Evolutionary conservation across 2,329 filamentous ascomycete genomes (phyloP), one percentile per base, ranked within the genome.

Genomic region (Sporothrix curviconia): DNA sequence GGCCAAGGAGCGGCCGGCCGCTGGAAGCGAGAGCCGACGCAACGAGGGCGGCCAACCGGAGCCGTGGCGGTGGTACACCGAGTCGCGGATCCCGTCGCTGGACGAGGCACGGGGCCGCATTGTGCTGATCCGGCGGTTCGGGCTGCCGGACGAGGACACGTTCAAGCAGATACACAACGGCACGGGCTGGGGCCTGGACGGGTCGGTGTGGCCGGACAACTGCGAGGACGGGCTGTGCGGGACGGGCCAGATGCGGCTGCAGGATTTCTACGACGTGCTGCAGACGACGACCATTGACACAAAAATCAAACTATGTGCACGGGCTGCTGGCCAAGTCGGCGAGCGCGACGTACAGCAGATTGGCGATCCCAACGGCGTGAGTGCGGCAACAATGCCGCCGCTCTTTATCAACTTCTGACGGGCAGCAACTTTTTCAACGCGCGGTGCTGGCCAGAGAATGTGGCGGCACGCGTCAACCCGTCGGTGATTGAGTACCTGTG

Each of bases 371-470:
- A 17, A 40, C 25, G 39, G 30, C 1, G 54, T 32, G 3, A 19
- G 14, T 1, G 15, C 28, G 9, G 56, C 59, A 3, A 61, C 64
- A 5, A 63, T 66, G 28, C 76, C 76, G 15, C 90, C 90, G 1
- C 80, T 96, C 64, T 95, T 88, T 66, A 76, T 97, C 71, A 99
- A 97, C 71, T 97, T 96, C 71, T 96, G 61, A 90, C 81, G 64
- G 94, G 87, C 1, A 92, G 87, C 70, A 96, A 96, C 74, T 97
- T 97, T 76, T 97, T 92, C 85, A 92, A 90, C 63, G 78, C 86
- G 1, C 84, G 83, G 56, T 96, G 91, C 71, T 99, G 94, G 94
- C 94, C 94, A 0, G 92, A 96, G 71, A 86, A 83, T 67, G 90
- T 99, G 69, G 92, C 94, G 1, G 86, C 84, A 19, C 90, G 88